Conservation (phyloP, 2,329 filamentous ascomycete species). For the Aspergillus quadricinctus region DNA sequence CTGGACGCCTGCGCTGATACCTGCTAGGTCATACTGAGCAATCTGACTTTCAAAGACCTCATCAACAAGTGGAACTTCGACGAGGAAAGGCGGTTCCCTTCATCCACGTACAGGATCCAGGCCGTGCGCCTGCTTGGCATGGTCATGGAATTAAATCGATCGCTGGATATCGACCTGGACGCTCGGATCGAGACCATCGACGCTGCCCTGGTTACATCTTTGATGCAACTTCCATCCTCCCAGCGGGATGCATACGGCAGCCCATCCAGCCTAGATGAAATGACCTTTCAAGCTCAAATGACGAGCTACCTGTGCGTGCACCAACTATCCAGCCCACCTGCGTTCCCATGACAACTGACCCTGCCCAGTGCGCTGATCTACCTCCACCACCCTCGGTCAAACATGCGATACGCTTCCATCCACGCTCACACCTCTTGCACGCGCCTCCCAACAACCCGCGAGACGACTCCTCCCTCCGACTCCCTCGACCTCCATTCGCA, state of each 20-base stretch:
- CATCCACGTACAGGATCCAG: constrained; percentile 74
- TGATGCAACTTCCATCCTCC: constrained; percentile 63
- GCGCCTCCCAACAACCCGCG: constrained; percentile 6
- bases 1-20: neutral
- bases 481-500: constrained; percentile 53
- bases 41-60: constrained; percentile 46
- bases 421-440: constrained; percentile 16
- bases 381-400: constrained; percentile 69
- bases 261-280: constrained; percentile 65
- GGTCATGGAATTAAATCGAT: constrained; percentile 51
- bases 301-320: constrained; percentile 23
- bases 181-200: constrained; percentile 48
- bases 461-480: neutral
- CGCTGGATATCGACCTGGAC: constrained; percentile 18
- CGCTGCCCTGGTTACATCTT: constrained; percentile 54
- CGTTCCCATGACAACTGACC: neutral
- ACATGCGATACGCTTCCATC: constrained; percentile 43
- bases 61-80: constrained; percentile 62
- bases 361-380: constrained; percentile 51
- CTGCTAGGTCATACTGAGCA: constrained; percentile 52
- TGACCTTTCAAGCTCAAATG: constrained; percentile 28
- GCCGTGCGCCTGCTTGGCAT: constrained; percentile 68
- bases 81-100: constrained; percentile 66
- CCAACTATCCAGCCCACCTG: neutral
- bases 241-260: constrained; percentile 63